A percentile compares a stretch with the other conserved stretches of the same genome.
Conservation (phyloP, 495 filamentous ascomycete genomes). For the Penicillium angulare region DNA sequence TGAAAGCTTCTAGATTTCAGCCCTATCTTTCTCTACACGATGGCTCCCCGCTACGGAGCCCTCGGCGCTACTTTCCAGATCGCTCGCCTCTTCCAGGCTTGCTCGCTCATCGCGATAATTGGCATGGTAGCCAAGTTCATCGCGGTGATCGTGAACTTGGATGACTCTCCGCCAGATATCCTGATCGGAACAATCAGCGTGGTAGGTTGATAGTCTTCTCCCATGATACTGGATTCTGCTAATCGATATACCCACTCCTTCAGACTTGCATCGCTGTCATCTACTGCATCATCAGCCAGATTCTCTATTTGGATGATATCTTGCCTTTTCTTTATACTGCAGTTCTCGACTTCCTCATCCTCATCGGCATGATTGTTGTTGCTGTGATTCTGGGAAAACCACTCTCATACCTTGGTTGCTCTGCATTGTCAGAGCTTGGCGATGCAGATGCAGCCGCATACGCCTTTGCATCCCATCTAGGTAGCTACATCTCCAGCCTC, state of each 20-base stretch:
- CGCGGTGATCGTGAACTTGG: slow-evolving; percentile 63
- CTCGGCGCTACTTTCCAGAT: slow-evolving; percentile 76
- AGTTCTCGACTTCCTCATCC: slow-evolving; percentile 61
- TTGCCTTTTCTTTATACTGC: slow-evolving; percentile 69
- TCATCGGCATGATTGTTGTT: slow-evolving; percentile 70
- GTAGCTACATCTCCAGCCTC: slow-evolving; percentile 36
- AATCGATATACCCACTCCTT: slow-evolving; percentile 1
- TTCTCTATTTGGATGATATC: slow-evolving; percentile 73
- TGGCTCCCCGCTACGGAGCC: slow-evolving; percentile 57
- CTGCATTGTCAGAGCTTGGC: slow-evolving; percentile 42
- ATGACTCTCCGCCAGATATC: slow-evolving; percentile 63
- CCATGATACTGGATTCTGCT: background rate
- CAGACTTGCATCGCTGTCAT: slow-evolving; percentile 75
- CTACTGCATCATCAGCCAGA: slow-evolving; percentile 71
- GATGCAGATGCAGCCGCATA: slow-evolving; percentile 40
- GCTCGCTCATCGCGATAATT: slow-evolving; percentile 74
- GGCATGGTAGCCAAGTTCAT: slow-evolving; percentile 83
- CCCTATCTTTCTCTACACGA: slow-evolving; percentile 7
- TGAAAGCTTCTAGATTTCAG: background rate
- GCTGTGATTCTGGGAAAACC: slow-evolving; percentile 76
- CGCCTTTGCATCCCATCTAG: slow-evolving; percentile 44
- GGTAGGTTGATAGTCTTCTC: slow-evolving; percentile 54
- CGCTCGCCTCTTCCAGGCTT: slow-evolving; percentile 66
- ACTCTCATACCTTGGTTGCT: slow-evolving; percentile 74
- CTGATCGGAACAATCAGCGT: slow-evolving; percentile 76